Evolutionary conservation across 371 early-diverging fungal genomes (phyloP), one percentile per base, ranked within the genome.

Genomic region (Actinomortierella ambigua): DNA sequence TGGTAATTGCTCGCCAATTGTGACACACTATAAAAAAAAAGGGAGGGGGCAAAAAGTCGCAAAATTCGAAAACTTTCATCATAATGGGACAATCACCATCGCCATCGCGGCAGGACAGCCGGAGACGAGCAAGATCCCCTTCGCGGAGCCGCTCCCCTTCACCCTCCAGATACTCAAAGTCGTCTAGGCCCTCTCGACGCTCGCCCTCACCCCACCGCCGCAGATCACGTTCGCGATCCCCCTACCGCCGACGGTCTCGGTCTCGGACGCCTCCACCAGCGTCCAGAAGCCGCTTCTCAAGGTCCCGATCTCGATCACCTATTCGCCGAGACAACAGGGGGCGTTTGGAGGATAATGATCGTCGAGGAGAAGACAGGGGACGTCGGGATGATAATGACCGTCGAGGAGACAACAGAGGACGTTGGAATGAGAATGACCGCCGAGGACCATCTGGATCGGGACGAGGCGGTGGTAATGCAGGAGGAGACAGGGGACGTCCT

Each of bases 231-330:
- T 53, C 67, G 7, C 55, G 60, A 4, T 50, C 70, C 50, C 56
- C 77, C 28, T 59, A 61, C 24, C 39, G 53, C 18, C 51, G 47
- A 9, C 53, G 66, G 1, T 71, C 73, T 41, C 66, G 58, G 14
- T 63, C 63, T 44, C 28, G 69, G 7, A 68, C 69, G 13, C 69
- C 79, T 39, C n/a, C 53, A 54, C 3, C 60, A 46, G 34, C 59
- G 59, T 17, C 57, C 50, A 24, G 18, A 23, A 4, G 27, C 43
- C 3, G 40, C 52, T 14, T 42, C 57, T 18, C 42, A 34, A 44
- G 14, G 22, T 48, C 43, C 6, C 56, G 49, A 39, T 57, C 49
- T 17, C 15, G 34, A 48, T 57, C 29, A 39, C 8, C 41, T 28
- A 40, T 18, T 39, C 34, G 14, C 18, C 53, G 52, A 26, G 17